A percentile compares a stretch with the other conserved stretches of the same genome.
These are phyloP conservation scores for Penicillium psychrofluorescens DNA, from an alignment of 495 filamentous ascomycete species.

Conservation along the genomic window DNA sequence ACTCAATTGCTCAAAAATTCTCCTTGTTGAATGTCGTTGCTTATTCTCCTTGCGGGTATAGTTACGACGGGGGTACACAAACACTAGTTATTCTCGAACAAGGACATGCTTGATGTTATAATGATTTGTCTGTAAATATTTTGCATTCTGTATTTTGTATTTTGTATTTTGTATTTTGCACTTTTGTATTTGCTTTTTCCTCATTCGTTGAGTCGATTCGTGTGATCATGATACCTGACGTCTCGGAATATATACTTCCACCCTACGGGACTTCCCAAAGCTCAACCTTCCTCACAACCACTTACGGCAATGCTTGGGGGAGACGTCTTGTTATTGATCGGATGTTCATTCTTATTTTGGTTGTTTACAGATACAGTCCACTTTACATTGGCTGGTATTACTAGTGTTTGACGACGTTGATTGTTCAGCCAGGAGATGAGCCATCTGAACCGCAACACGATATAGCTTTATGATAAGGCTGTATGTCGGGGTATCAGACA, in stretches of 20 bases:
- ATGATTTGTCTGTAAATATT: background rate
- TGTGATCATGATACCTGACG: too few species aligned
- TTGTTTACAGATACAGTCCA: too few species aligned
- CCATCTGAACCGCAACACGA: background rate
- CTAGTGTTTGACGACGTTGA: background rate
- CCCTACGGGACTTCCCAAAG: background rate
- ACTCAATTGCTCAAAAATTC: too few species aligned
- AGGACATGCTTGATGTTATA: too few species aligned
- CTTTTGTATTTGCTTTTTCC: too few species aligned
- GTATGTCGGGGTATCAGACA: background rate
- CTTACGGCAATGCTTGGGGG: conserved; percentile 16
- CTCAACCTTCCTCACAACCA: conserved; percentile 7
- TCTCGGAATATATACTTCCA: background rate
- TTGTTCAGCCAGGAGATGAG: background rate
- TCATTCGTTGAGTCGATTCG: too few species aligned
- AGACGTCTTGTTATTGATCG: background rate
- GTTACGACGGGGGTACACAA: too few species aligned
- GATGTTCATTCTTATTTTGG: too few species aligned
- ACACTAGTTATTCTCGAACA: too few species aligned
- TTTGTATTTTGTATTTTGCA: background rate
- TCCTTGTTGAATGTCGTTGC: too few species aligned
- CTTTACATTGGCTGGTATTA: background rate
- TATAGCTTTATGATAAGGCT: too few species aligned
- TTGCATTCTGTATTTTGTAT: background rate
- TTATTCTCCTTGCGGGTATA: too few species aligned